Evolutionary conservation across 2,329 filamentous ascomycete species (phyloP).

Genomic region (Clarireedia monteithiana): DNA sequence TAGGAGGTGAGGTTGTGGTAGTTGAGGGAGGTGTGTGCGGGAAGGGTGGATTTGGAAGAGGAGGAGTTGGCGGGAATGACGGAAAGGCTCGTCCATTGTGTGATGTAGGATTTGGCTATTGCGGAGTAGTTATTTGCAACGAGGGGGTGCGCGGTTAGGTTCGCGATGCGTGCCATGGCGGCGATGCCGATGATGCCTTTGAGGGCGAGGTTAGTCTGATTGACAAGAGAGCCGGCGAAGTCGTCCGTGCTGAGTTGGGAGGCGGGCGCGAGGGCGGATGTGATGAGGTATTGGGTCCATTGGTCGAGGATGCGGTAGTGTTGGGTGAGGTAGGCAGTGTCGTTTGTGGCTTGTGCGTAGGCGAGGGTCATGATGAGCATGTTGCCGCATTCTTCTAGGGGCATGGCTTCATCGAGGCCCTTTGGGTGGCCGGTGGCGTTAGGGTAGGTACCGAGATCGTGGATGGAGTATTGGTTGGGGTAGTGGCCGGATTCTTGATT

Average conservation of each 20-base stretch:
- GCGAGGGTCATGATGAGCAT: constrained; percentile 78
- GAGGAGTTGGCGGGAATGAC: constrained; percentile 44
- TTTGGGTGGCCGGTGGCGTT: constrained; percentile 64
- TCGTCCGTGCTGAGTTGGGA: constrained; percentile 78
- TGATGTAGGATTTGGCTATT: constrained; percentile 61
- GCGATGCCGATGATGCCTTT: constrained; percentile 80
- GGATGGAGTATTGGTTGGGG: constrained; percentile 63
- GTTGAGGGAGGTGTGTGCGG: constrained; percentile 65
- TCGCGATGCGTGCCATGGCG: constrained; percentile 67
- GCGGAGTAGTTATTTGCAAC: constrained; percentile 50
- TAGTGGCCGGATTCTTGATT: constrained; percentile 62
- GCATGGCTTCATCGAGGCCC: constrained; percentile 67
- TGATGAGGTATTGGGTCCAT: constrained; percentile 70
- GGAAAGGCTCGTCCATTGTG: constrained; percentile 63
- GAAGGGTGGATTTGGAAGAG: constrained; percentile 31
- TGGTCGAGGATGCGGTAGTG: constrained; percentile 69
- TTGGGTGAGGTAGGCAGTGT: constrained; percentile 48
- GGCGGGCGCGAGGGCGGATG: constrained; percentile 64
- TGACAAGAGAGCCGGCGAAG: constrained; percentile 69
- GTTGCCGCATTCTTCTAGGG: constrained; percentile 71
- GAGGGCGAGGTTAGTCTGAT: constrained; percentile 75
- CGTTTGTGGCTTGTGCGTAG: constrained; percentile 47
- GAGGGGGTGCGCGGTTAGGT: constrained; percentile 47
- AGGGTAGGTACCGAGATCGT: constrained; percentile 67
- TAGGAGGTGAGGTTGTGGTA: constrained; percentile 42